Evolutionary conservation across 2,329 filamentous ascomycete genomes (phyloP), one percentile per base, ranked within the genome.

Genomic region (Thelonectria blattea): DNA sequence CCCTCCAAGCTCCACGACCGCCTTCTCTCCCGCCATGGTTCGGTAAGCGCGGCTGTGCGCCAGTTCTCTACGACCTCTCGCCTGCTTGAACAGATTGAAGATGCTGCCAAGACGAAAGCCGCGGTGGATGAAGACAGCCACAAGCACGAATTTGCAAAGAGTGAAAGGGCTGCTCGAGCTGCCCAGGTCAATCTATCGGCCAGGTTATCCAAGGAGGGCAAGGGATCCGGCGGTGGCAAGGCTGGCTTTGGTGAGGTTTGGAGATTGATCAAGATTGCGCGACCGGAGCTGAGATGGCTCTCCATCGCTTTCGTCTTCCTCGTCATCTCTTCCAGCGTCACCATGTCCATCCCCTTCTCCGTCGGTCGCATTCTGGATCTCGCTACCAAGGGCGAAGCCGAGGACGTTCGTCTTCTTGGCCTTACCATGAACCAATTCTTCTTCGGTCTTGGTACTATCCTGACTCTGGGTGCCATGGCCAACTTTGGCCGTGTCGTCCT

Each of bases 401-500:
- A 90, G 53, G 90, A 87, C 18, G 82, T 83, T 37, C 86, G 86
- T 56, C 81, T 98, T 12, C 95, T 98, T 73, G 95, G 95, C 18
- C 78, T 98, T 61, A 91, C 90, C 45, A 81, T 96, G 72, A 88
- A 87, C 41, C 92, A 96, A 72, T 98, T 99, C 81, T 99, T 97
- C 78, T 79, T 89, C 53, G 91, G 87, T 24, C 84, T 99, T 45
- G 93, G 82, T 34, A 81, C 83, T 7, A 84, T 98, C 51, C 83
- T 99, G 60, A 90, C 91, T 1, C 72, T 96, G 9, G 95, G 96
- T 60, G 95, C 95, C 27, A 86, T 86, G 56, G 92, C 94, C 47
- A 99, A 97, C 78, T 99, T 97, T 76, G 91, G 93, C 32, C 89
- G 95, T 66, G 96, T 99, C 69, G 90, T 98, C 58, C 89, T 98